Percentiles rank a stretch among this genome's conserved stretches.
Conservation (phyloP, 345 rosid species). For the Iberis pinnata region DNA sequence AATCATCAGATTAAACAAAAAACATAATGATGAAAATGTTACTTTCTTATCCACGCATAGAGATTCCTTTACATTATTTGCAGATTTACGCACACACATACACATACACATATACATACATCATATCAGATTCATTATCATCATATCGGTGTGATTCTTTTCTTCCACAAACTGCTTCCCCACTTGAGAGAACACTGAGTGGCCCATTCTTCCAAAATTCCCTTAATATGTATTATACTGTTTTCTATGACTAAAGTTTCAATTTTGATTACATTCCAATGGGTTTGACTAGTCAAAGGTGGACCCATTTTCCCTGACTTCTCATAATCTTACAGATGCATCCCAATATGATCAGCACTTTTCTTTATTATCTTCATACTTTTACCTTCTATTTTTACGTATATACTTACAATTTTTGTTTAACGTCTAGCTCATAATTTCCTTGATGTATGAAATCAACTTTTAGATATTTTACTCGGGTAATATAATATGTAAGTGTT, state of each 20-base stretch:
- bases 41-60: slow-evolving; percentile 27
- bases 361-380: slow-evolving; percentile 18
- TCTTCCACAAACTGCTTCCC: slow-evolving; percentile 38
- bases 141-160: slow-evolving; percentile 37
- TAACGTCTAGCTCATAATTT: no score
- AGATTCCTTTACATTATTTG: slow-evolving; percentile 29
- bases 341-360: slow-evolving; percentile 25
- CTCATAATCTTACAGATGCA: slow-evolving; percentile 24
- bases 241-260: slow-evolving; percentile 28
- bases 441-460: no score
- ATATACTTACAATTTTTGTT: no score
- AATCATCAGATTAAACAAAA: no score
- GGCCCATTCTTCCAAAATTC: slow-evolving; percentile 31
- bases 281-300: slow-evolving; percentile 25
- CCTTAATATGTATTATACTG: slow-evolving; percentile 21
- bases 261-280: slow-evolving; percentile 23
- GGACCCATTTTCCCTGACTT: slow-evolving; percentile 20
- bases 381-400: background rate
- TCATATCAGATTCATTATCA: slow-evolving; percentile 16
- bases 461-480: no score
- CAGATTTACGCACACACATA: slow-evolving; percentile 3
- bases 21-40: slow-evolving; percentile 24
- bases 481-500: no score
- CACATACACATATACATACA: background rate
- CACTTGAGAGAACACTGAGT: slow-evolving; percentile 27